A percentile compares a stretch with the other conserved stretches of the same genome.
These are phyloP conservation scores for Suhomyces sp. DNA, from an alignment of 805 yeast species.

Conservation along the genomic window DNA sequence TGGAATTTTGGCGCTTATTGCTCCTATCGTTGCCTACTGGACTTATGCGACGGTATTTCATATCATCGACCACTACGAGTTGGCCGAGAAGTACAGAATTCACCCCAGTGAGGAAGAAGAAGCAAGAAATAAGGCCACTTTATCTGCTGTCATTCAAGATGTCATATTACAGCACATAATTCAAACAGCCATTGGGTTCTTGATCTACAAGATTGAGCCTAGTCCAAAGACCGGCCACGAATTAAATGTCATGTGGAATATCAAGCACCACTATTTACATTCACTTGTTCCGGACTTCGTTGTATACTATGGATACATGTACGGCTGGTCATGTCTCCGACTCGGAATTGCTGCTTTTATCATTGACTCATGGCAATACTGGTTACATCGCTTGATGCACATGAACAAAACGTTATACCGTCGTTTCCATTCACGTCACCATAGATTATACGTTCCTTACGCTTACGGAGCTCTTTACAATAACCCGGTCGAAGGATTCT, in stretches of 20 bases:
- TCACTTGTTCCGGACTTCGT: slow-evolving; percentile 46
- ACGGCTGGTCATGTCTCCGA: slow-evolving; percentile 60
- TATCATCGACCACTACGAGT: slow-evolving; percentile 65
- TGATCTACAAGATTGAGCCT: slow-evolving; percentile 57
- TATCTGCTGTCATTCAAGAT: slow-evolving; percentile 70
- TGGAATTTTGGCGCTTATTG: slow-evolving; percentile 63
- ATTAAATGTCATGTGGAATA: slow-evolving; percentile 45
- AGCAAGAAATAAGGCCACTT: slow-evolving; percentile 70
- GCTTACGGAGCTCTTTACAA: slow-evolving; percentile 96
- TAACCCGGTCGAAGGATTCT: slow-evolving; percentile 90
- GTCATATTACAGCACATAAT: slow-evolving; percentile 83
- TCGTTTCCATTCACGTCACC: slow-evolving; percentile 91
- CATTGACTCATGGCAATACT: slow-evolving; percentile 94
- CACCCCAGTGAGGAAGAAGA: slow-evolving; percentile 89
- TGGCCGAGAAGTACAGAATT: slow-evolving; percentile 82
- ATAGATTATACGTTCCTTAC: slow-evolving; percentile 90
- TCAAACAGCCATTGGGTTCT: slow-evolving; percentile 70
- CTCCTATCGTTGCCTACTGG: slow-evolving; percentile 89
- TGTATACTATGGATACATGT: slow-evolving; percentile 56
- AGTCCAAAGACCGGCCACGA: slow-evolving; percentile 53
- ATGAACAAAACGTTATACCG: slow-evolving; percentile 71
- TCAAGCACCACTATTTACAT: slow-evolving; percentile 38
- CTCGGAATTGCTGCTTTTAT: slow-evolving; percentile 64
- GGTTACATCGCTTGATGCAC: slow-evolving; percentile 89
- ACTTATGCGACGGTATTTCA: slow-evolving; percentile 69